These are phyloP conservation scores for Verticillium tricorpus DNA, from an alignment of 2,329 filamentous ascomycete genomes.

Conservation along the genomic window DNA sequence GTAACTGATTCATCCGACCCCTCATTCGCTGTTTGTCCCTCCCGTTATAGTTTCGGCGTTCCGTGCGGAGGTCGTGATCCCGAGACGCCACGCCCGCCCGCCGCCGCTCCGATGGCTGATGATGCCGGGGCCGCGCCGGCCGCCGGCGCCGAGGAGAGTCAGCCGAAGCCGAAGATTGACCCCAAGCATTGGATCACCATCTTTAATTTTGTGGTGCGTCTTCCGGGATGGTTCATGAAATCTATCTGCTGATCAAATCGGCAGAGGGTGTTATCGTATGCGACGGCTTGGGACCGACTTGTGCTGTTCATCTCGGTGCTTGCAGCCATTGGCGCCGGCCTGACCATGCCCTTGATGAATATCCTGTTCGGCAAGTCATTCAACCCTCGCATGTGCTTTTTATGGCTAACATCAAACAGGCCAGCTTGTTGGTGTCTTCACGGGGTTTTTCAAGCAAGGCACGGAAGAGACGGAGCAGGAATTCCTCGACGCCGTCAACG, in stretches of 20 bases:
- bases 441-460: constrained; percentile 15
- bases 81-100: neutral
- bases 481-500: constrained; percentile 9
- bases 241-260: neutral
- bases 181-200: constrained; percentile 8
- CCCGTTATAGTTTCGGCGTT: neutral
- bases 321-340: constrained; percentile 27
- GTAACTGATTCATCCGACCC: neutral
- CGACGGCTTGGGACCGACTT: constrained; percentile 23
- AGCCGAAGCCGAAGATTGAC: neutral
- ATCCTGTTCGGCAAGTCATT: constrained; percentile 26
- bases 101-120: neutral
- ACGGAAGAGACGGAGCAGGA: constrained; percentile 10
- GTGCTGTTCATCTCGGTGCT: constrained; percentile 21
- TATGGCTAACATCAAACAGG: constrained; percentile 5
- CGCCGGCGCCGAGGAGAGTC: neutral
- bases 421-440: constrained; percentile 22
- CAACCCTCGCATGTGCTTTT: neutral
- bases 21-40: neutral
- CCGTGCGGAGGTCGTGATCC: neutral
- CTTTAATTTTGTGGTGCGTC: constrained; percentile 11
- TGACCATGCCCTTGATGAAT: constrained; percentile 30
- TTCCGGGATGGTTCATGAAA: neutral
- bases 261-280: constrained; percentile 21
- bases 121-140: neutral